These are phyloP conservation scores for Xenosphaeropsis pyriputrescens DNA, from an alignment of 2,329 filamentous ascomycete species.

Conservation along the genomic window DNA sequence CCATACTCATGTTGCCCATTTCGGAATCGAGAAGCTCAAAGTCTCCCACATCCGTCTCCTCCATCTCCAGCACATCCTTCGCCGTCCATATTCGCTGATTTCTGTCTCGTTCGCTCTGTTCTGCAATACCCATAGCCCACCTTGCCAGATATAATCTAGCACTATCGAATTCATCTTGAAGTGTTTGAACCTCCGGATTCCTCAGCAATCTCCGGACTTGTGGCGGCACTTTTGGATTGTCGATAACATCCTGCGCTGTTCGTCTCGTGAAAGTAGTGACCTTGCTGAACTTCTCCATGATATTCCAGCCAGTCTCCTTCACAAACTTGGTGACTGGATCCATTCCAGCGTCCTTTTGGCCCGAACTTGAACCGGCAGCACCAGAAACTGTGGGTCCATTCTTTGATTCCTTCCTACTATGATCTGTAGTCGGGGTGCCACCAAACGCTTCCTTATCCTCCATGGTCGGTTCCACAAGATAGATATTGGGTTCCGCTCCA, in stretches of 20 bases:
- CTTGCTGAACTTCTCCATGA: constrained; percentile 92
- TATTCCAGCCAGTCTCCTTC: constrained; percentile 91
- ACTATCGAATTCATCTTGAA: constrained; percentile 96
- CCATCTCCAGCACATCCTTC: constrained; percentile 80
- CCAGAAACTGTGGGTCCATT: constrained; percentile 17
- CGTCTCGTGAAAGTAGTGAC: constrained; percentile 91
- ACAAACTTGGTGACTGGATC: constrained; percentile 87
- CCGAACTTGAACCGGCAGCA: constrained; percentile 21
- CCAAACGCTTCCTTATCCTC: constrained; percentile 73
- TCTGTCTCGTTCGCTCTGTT: constrained; percentile 82
- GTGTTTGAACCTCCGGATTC: constrained; percentile 85
- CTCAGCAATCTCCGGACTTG: constrained; percentile 73
- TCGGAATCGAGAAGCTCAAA: constrained; percentile 86
- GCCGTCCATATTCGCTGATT: constrained; percentile 87
- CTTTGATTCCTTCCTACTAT: constrained; percentile 19
- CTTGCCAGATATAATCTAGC: constrained; percentile 85
- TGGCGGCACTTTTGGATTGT: constrained; percentile 81
- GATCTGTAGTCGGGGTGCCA: constrained; percentile 25
- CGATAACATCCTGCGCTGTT: constrained; percentile 81
- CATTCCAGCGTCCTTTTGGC: constrained; percentile 55
- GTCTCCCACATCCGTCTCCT: constrained; percentile 87
- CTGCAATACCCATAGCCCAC: constrained; percentile 98
- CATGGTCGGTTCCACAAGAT: constrained; percentile 72
- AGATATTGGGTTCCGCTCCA: constrained; percentile 76
- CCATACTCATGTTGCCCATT: constrained; percentile 54